Percentiles rank a stretch among this genome's conserved stretches.
Conservation (phyloP, 257 asterid species). For the Rhazya stricta region DNA sequence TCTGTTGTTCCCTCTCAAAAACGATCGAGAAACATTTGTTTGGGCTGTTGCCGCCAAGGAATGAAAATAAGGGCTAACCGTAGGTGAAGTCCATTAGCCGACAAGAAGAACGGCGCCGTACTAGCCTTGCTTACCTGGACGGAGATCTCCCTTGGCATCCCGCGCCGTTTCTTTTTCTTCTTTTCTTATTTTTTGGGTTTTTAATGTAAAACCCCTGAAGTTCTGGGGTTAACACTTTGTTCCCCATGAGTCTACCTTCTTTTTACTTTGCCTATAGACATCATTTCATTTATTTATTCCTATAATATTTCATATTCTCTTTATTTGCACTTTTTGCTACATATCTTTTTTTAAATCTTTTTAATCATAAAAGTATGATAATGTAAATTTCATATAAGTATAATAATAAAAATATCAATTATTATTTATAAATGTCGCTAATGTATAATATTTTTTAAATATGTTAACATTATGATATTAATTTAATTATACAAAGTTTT, state of each 20-base stretch:
- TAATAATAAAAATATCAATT: too few species aligned
- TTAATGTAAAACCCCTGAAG: not conserved
- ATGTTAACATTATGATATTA: too few species aligned
- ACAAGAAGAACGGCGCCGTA: not conserved
- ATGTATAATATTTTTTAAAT: too few species aligned
- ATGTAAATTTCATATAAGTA: too few species aligned
- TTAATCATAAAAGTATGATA: too few species aligned
- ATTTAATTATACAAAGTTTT: too few species aligned
- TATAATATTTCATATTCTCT: too few species aligned
- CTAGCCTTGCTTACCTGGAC: not conserved
- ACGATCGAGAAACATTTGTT: not conserved
- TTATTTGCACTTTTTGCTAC: not conserved
- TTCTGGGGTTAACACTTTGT: not conserved
- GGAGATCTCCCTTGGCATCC: not conserved
- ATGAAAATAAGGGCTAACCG: not conserved
- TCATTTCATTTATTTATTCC: too few species aligned
- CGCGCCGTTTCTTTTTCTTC: not conserved
- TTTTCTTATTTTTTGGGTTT: not conserved
- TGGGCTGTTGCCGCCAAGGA: conserved; percentile 20
- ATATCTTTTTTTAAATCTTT: too few species aligned
- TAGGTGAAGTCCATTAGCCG: conserved; percentile 11
- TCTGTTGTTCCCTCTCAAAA: not conserved
- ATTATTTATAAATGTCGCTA: too few species aligned
- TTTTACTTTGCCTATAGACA: too few species aligned
- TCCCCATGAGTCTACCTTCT: not conserved